phyloP scores from a whole-genome alignment of 1,284 basidiomycete species.

The Ceraceosorus bombacis region DNA sequence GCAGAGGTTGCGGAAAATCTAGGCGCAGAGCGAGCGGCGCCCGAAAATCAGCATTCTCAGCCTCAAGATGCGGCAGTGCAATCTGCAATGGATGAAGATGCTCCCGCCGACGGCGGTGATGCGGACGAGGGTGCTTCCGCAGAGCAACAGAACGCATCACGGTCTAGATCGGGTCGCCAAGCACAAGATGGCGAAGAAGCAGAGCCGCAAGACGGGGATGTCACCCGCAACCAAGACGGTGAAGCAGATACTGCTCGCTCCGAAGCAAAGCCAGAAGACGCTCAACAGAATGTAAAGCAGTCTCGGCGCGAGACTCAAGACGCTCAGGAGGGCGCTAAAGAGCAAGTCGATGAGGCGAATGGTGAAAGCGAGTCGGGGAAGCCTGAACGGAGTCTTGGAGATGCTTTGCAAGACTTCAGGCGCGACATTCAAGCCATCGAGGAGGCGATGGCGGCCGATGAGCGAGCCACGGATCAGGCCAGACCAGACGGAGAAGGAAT shows the following conservation, averaged over 20 bases:
- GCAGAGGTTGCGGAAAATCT: slow-evolving; percentile 50
- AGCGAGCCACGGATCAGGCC: slow-evolving; percentile 48
- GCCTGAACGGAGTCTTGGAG: slow-evolving; percentile 73
- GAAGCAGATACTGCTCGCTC: background rate
- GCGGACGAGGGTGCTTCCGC: slow-evolving; percentile 22
- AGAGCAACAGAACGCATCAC: slow-evolving; percentile 25
- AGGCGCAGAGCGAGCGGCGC: slow-evolving; percentile 12
- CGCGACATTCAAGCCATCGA: slow-evolving; percentile 79
- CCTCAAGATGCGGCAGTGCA: background rate
- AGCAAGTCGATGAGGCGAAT: too few species aligned
- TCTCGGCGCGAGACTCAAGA: background rate
- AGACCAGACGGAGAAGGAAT: slow-evolving; percentile 54
- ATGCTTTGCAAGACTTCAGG: slow-evolving; percentile 74
- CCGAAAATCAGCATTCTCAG: background rate
- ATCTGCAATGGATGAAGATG: slow-evolving; percentile 7
- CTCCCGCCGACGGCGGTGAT: slow-evolving; percentile 18
- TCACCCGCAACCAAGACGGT: too few species aligned
- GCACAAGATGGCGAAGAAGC: background rate
- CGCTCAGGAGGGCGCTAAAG: too few species aligned
- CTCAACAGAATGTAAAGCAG: slow-evolving; percentile 9
- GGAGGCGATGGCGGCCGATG: slow-evolving; percentile 50
- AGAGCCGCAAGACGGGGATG: too few species aligned
- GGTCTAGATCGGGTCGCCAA: slow-evolving; percentile 19
- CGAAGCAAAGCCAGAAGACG: slow-evolving; percentile 1
- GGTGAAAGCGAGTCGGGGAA: slow-evolving; percentile 48